These are phyloP conservation scores for Trametes cingulata DNA, from an alignment of 768 basidiomycete species.

Conservation along the genomic window DNA sequence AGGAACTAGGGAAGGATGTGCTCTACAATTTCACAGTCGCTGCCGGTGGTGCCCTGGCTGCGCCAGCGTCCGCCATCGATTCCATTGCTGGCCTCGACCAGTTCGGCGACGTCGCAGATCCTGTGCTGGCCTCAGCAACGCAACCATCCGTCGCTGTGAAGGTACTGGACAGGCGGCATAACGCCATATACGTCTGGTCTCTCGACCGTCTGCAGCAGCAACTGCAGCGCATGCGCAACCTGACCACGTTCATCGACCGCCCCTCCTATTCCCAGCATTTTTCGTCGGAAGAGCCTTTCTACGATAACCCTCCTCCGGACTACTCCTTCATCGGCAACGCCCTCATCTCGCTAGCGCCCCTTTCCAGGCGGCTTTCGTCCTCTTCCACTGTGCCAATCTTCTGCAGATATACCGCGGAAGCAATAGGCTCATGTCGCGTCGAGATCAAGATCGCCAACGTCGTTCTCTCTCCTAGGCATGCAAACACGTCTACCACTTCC, in stretches of 20 bases:
- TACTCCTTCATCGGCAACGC: constrained; percentile 94
- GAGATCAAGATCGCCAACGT: constrained; percentile 81
- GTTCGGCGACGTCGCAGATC: constrained; percentile 92
- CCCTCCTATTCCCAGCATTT: constrained; percentile 95
- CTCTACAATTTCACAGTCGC: constrained; percentile 91
- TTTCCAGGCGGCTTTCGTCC: constrained; percentile 75
- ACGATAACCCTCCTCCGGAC: constrained; percentile 81
- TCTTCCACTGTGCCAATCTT: constrained; percentile 84
- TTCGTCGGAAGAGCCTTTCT: constrained; percentile 91
- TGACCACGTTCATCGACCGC: constrained; percentile 85
- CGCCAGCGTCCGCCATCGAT: constrained; percentile 81
- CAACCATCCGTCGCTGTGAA: constrained; percentile 89
- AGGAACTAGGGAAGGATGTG: constrained; percentile 84
- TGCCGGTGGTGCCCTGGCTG: constrained; percentile 76
- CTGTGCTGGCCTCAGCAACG: constrained; percentile 65
- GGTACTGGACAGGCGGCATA: constrained; percentile 85
- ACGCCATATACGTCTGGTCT: constrained; percentile 91
- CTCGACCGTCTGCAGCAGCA: constrained; percentile 86
- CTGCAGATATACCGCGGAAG: constrained; percentile 92
- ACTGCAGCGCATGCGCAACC: constrained; percentile 89
- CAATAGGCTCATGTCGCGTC: constrained; percentile 91
- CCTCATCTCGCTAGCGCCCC: constrained; percentile 75
- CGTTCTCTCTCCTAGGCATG: constrained; percentile 57
- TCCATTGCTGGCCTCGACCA: constrained; percentile 85
- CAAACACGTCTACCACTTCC: constrained; percentile 60